Conservation (phyloP, 345 rosid genomes). For the Eucalyptus rudis region DNA sequence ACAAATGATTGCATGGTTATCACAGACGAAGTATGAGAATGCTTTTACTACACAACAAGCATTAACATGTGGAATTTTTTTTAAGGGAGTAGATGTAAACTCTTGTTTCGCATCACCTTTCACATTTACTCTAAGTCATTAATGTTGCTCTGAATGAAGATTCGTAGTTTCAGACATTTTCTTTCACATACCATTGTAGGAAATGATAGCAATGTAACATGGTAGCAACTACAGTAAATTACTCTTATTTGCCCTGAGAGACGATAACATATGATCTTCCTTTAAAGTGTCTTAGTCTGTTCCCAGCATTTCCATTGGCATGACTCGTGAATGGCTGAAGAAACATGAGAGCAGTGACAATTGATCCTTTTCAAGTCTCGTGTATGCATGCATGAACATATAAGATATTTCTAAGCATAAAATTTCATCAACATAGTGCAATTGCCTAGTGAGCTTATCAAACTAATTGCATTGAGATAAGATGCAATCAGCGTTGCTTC, state of each 20-base stretch:
- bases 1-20: slow-evolving; percentile 37
- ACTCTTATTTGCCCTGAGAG: not conserved
- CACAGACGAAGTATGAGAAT: slow-evolving; percentile 42
- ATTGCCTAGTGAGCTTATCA: not conserved
- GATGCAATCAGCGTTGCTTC: not conserved
- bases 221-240: not conserved
- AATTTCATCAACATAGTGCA: not conserved
- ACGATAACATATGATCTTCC: not conserved
- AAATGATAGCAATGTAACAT: not conserved
- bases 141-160: not conserved
- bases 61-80: not conserved
- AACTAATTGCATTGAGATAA: not conserved
- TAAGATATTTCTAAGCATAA: not conserved
- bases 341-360: not conserved
- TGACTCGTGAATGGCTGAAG: not conserved
- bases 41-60: not conserved
- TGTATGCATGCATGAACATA: not conserved
- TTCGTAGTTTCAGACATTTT: not conserved
- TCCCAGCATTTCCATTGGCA: not conserved
- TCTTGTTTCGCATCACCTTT: not conserved
- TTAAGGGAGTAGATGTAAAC: not conserved
- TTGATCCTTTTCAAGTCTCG: not conserved
- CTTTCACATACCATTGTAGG: not conserved
- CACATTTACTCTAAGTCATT: not conserved
- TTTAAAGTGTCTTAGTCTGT: not conserved